Percentiles rank a stretch among this genome's conserved stretches.
phyloP scores from a whole-genome alignment of 192 early-diverging fungal genomes.

The Coemansia sp. region DNA sequence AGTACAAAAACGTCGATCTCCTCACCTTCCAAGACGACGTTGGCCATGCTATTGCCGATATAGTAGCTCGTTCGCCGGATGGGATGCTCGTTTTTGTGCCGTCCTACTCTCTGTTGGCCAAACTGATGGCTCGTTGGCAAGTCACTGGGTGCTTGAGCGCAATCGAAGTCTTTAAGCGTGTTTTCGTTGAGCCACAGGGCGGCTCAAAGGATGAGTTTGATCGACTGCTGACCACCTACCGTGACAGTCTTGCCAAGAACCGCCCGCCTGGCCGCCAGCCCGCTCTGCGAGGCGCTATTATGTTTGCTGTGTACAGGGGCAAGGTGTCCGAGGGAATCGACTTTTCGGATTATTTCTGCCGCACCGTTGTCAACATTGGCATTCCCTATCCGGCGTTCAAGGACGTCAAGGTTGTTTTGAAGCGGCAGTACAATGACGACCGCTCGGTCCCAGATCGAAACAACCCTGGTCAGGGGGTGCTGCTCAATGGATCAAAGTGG shows the following conservation, averaged over 20 bases:
- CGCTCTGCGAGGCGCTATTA: constrained; percentile 21
- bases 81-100: constrained; percentile 52
- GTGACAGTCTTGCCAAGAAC: constrained; percentile 24
- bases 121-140: constrained; percentile 46
- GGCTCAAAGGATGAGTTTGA: constrained; percentile 42
- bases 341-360: constrained; percentile 47
- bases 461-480: not conserved
- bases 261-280: constrained; percentile 1
- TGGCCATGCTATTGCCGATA: constrained; percentile 43
- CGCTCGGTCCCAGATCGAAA: not conserved
- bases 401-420: constrained; percentile 53
- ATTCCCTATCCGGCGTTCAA: constrained; percentile 57
- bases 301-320: constrained; percentile 57
- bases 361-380: constrained; percentile 56
- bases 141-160: constrained; percentile 22
- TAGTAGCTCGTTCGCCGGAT: constrained; percentile 39
- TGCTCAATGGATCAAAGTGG: constrained; percentile 55
- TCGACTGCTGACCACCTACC: constrained; percentile 34
- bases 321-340: constrained; percentile 55
- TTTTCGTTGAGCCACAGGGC: constrained; percentile 46
- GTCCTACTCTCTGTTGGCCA: constrained; percentile 47
- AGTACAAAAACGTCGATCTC: constrained; percentile 40
- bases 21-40: constrained; percentile 57
- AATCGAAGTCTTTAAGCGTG: constrained; percentile 26
- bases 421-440: constrained; percentile 54